Evolutionary conservation across 306 rosid species (phyloP).

Genomic region (Quercus alba): DNA sequence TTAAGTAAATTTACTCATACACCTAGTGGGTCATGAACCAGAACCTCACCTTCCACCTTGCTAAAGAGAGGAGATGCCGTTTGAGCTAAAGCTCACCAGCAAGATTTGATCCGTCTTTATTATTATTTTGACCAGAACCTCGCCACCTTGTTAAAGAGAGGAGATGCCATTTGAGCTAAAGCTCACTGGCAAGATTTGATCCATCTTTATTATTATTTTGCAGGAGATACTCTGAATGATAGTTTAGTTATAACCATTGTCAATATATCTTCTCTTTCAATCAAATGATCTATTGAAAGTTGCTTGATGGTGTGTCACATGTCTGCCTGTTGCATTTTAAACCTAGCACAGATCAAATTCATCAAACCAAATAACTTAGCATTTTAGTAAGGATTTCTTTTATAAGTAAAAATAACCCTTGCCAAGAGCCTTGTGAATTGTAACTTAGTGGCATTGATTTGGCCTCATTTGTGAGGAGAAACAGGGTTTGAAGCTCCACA

Average conservation of each 20-base stretch:
- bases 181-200: background rate
- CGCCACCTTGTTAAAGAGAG: no score
- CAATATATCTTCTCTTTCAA: background rate
- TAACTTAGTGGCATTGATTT: no score
- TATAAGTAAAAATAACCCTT: background rate
- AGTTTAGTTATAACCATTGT: no score
- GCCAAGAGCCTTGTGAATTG: no score
- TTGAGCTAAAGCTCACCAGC: background rate
- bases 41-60: background rate
- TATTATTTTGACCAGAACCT: no score
- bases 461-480: no score
- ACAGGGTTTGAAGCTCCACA: no score
- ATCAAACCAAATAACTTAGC: conserved; percentile 9
- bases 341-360: background rate
- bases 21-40: background rate
- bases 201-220: background rate
- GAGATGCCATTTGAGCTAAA: no score
- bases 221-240: no score
- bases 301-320: background rate
- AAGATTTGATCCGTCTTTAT: background rate
- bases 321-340: background rate
- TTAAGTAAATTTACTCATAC: no score
- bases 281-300: background rate
- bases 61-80: no score
- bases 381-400: background rate